These are phyloP conservation scores for Colletotrichum trifolii DNA, from an alignment of 2,329 filamentous ascomycete species.

Conservation along the genomic window DNA sequence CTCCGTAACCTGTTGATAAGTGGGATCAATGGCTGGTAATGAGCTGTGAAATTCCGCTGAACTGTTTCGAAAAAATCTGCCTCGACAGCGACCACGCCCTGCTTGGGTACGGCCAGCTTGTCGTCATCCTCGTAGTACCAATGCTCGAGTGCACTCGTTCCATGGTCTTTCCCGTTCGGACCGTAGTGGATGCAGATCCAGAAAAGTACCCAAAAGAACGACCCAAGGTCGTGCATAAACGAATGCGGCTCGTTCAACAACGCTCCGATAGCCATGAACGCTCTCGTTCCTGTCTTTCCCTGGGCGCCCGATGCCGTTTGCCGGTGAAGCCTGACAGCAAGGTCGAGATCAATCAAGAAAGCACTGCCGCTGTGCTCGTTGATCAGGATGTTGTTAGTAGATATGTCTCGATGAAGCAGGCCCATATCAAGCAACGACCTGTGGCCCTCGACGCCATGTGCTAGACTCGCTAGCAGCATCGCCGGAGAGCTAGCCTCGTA, in stretches of 20 bases:
- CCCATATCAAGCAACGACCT: constrained; percentile 48
- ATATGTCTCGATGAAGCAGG: constrained; percentile 57
- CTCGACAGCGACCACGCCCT: constrained; percentile 8
- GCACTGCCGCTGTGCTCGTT: constrained; percentile 54
- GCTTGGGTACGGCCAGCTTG: background rate
- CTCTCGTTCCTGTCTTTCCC: constrained; percentile 55
- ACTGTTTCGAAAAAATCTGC: background rate
- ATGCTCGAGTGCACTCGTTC: constrained; percentile 21
- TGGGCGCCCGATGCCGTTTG: constrained; percentile 48
- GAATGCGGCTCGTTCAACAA: constrained; percentile 55
- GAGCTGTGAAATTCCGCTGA: constrained; percentile 25
- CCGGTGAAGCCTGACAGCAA: constrained; percentile 48
- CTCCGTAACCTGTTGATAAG: constrained; percentile 45
- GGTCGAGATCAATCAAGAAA: constrained; percentile 57
- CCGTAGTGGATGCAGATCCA: constrained; percentile 58
- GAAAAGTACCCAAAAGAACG: constrained; percentile 60
- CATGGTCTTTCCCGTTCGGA: constrained; percentile 37
- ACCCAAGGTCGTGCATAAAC: constrained; percentile 61
- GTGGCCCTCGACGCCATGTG: constrained; percentile 51
- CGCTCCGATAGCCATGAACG: constrained; percentile 58
- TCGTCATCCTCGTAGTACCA: constrained; percentile 36
- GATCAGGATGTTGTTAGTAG: constrained; percentile 58
- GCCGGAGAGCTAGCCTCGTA: constrained; percentile 52
- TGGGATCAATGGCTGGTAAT: constrained; percentile 40
- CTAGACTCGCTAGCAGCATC: constrained; percentile 49